These are phyloP conservation scores for Acidiella bohemica DNA, from an alignment of 495 filamentous ascomycete genomes.

Conservation along the genomic window DNA sequence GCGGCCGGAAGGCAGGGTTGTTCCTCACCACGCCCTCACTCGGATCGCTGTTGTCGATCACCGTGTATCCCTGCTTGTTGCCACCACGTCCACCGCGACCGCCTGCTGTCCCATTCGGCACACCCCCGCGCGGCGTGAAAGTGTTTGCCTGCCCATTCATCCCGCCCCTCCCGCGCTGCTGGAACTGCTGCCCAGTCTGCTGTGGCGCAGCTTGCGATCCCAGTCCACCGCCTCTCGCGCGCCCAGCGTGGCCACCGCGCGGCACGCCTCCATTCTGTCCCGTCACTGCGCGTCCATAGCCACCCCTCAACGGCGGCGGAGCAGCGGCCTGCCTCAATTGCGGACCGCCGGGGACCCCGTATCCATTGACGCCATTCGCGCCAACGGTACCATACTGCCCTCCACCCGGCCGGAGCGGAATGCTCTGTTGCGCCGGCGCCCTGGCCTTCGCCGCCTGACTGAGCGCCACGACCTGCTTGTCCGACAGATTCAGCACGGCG, in stretches of 20 bases:
- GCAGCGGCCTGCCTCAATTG: slow-evolving; percentile 54
- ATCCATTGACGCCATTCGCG: slow-evolving; percentile 29
- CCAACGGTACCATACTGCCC: neutral
- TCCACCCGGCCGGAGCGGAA: slow-evolving; percentile 34
- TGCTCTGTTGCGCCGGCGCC: slow-evolving; percentile 38
- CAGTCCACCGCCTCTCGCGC: too few species aligned
- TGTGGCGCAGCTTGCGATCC: too few species aligned
- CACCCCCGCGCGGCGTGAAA: slow-evolving; percentile 13
- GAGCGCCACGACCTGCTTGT: slow-evolving; percentile 63
- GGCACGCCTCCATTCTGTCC: slow-evolving; percentile 27
- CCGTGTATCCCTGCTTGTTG: slow-evolving; percentile 38
- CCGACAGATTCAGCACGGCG: slow-evolving; percentile 73
- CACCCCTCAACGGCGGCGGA: slow-evolving; percentile 56
- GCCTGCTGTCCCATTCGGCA: too few species aligned
- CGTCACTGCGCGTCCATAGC: slow-evolving; percentile 55
- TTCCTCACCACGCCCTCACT: slow-evolving; percentile 37
- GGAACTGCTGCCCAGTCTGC: slow-evolving; percentile 10
- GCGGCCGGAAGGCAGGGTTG: slow-evolving; percentile 43
- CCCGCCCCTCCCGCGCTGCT: slow-evolving; percentile 14
- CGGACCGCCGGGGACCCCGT: slow-evolving; percentile 43
- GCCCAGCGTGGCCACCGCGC: too few species aligned
- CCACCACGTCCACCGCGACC: slow-evolving; percentile 20
- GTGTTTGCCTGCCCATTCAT: slow-evolving; percentile 9
- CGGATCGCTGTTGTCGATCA: slow-evolving; percentile 39
- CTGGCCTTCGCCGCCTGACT: slow-evolving; percentile 53